A percentile compares a stretch with the other conserved stretches of the same genome.
Evolutionary conservation across 192 early-diverging fungal genomes (phyloP).

Genomic region (Linnemannia hyalina): DNA sequence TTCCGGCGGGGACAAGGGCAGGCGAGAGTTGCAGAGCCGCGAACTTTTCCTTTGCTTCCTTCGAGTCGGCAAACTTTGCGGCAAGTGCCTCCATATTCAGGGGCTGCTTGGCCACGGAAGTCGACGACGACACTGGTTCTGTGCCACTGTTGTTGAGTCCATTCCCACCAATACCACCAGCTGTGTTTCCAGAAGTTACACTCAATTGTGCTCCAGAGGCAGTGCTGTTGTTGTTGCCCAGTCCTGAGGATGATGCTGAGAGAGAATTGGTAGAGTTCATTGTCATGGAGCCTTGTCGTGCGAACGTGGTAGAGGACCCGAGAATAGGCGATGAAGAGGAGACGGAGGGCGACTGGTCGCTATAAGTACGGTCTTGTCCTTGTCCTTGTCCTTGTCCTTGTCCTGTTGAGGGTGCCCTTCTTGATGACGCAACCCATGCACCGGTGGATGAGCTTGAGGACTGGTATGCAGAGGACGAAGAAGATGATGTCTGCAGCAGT

Average conservation of each 20-base stretch:
- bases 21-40: constrained; percentile 40
- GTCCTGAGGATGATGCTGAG: constrained; percentile 11
- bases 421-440: constrained; percentile 2
- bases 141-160: neutral
- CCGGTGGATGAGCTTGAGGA: neutral
- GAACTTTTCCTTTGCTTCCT: constrained; percentile 44
- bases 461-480: neutral
- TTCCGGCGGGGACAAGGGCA: constrained; percentile 19
- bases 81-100: constrained; percentile 47
- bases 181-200: neutral
- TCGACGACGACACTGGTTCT: neutral
- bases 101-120: constrained; percentile 16
- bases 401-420: neutral
- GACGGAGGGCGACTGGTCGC: neutral
- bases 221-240: neutral
- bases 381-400: neutral
- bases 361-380: neutral
- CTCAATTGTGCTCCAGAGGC: neutral
- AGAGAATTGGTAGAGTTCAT: neutral
- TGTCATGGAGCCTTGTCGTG: constrained; percentile 9
- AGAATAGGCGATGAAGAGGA: constrained; percentile 11
- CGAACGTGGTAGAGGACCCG: constrained; percentile 10
- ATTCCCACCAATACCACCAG: neutral
- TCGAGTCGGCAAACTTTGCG: constrained; percentile 46
- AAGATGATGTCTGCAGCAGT: constrained; percentile 1